Evolutionary conservation across 2,329 filamentous ascomycete species (phyloP).

Genomic region (Immersiporthe knoxdaviesiana): DNA sequence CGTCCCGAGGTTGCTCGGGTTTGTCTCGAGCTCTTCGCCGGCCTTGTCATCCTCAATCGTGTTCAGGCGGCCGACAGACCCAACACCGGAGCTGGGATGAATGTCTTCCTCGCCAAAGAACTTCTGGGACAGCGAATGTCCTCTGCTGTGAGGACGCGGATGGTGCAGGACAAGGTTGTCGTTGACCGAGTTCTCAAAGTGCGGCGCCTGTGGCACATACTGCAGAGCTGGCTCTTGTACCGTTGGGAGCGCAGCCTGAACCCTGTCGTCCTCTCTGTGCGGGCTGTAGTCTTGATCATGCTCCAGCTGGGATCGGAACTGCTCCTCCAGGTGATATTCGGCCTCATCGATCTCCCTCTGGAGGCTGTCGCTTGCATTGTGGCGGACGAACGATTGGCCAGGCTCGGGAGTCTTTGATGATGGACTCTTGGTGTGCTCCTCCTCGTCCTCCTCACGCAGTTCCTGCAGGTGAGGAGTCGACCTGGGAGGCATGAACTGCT

Average conservation of each 20-base stretch:
- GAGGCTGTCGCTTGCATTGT: constrained; percentile 76
- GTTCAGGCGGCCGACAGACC: constrained; percentile 43
- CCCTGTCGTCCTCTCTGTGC: constrained; percentile 50
- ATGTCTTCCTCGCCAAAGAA: constrained; percentile 62
- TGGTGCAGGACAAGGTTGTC: constrained; percentile 67
- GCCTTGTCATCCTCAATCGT: constrained; percentile 50
- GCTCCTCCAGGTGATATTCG: constrained; percentile 82
- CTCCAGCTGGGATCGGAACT: constrained; percentile 77
- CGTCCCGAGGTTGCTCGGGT: constrained; percentile 72
- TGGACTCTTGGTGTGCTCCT: constrained; percentile 54
- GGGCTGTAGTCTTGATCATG: constrained; percentile 74
- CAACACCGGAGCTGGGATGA: constrained; percentile 43
- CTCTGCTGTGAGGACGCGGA: constrained; percentile 73
- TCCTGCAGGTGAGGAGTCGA: constrained; percentile 69
- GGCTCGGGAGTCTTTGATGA: constrained; percentile 61
- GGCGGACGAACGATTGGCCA: constrained; percentile 48
- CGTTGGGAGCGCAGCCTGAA: constrained; percentile 34
- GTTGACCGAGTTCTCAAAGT: constrained; percentile 57
- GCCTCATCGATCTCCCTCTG: constrained; percentile 85
- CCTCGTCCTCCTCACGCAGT: constrained; percentile 74
- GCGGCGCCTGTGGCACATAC: constrained; percentile 50
- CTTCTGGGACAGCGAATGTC: constrained; percentile 71
- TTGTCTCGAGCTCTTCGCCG: constrained; percentile 72
- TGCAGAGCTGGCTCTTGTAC: constrained; percentile 49
- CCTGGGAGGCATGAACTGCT: constrained; percentile 59